Conservation (phyloP, 164 flowering plant species). For the Liquidambar formosana region DNA sequence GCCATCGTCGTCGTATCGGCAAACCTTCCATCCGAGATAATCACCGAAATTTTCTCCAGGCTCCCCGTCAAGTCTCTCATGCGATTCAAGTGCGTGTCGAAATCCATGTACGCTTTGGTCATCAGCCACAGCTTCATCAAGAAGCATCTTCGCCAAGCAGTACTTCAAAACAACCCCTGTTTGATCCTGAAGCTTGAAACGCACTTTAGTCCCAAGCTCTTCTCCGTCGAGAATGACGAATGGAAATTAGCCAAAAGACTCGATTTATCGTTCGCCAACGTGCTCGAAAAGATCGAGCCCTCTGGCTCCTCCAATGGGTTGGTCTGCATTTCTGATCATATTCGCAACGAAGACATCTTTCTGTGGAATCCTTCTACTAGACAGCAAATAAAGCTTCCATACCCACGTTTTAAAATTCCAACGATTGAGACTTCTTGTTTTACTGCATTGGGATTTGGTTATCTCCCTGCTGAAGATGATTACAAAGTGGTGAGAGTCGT, state of each 20-base stretch:
- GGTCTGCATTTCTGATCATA: neutral
- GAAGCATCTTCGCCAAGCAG: constrained; percentile 2
- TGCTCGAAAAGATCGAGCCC: neutral
- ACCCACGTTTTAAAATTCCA: no score
- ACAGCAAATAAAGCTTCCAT: neutral
- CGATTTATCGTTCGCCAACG: neutral
- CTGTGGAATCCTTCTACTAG: constrained; percentile 3
- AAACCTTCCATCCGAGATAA: constrained; percentile 6
- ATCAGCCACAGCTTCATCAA: constrained; percentile 3
- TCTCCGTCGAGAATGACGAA: neutral
- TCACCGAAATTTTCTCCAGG: constrained; percentile 14
- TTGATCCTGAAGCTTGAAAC: neutral
- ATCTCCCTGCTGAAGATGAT: neutral
- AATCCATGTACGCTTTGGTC: constrained; percentile 3
- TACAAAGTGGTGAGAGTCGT: constrained; percentile 7
- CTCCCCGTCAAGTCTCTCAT: no score
- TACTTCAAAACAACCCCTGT: neutral
- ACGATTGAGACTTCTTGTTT: neutral
- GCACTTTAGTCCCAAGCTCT: neutral
- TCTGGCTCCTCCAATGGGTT: constrained; percentile 6
- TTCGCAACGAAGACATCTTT: neutral
- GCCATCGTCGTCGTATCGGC: no score
- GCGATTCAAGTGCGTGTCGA: constrained; percentile 11
- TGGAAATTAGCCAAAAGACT: neutral
- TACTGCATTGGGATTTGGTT: constrained; percentile 13